Conservation (phyloP, 176 grass and related monocot genomes). For the Carex cristatella region DNA sequence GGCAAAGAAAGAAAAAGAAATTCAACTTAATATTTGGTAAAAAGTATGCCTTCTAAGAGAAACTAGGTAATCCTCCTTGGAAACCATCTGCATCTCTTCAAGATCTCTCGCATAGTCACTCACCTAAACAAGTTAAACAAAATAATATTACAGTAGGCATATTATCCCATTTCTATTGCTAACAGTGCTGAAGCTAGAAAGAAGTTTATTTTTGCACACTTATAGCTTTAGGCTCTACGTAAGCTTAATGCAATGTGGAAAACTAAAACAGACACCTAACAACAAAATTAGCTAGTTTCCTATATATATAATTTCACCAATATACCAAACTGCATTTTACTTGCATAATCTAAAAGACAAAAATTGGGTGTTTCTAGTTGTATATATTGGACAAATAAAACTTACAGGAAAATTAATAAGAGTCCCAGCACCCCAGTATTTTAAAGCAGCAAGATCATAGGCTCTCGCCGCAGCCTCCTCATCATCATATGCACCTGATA, state of each 20-base stretch:
- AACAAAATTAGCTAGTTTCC: background rate
- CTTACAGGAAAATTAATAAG: constrained; percentile 99
- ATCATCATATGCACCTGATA: constrained; percentile 93
- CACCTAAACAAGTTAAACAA: constrained; percentile 58
- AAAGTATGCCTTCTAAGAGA: constrained; percentile 85
- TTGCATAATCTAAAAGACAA: background rate
- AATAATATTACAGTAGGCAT: constrained; percentile 21
- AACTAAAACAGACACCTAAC: background rate
- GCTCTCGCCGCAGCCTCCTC: constrained; percentile 99
- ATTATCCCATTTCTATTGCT: background rate
- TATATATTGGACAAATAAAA: background rate
- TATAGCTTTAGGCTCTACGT: background rate
- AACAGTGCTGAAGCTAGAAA: background rate
- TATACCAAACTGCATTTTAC: background rate
- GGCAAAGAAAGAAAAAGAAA: constrained; percentile 11
- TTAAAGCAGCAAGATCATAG: constrained; percentile 97
- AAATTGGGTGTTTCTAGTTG: background rate
- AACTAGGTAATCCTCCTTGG: constrained; percentile 98
- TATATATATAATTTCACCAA: background rate
- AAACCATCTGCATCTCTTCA: constrained; percentile 98
- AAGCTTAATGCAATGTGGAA: background rate
- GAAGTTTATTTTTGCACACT: background rate
- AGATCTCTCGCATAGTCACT: constrained; percentile 98
- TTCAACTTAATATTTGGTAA: constrained; percentile 8
- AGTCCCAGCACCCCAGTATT: constrained; percentile 98